Evolutionary conservation across 139 green algal species (phyloP), one percentile per base, ranked within the genome.

Genomic region (Nannochloris sp.): DNA sequence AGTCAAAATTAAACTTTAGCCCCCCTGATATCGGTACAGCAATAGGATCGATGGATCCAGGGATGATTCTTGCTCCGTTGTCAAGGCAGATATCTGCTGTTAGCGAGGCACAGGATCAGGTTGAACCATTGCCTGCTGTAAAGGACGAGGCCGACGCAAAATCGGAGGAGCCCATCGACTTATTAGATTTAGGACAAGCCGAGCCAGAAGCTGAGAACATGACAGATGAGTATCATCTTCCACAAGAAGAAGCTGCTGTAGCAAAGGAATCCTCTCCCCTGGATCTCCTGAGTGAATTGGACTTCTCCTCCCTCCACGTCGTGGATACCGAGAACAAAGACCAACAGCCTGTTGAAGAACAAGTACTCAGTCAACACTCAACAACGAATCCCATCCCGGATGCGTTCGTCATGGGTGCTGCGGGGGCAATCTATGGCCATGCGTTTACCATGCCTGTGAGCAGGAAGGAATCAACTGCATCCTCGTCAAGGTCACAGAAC

Each of bases 1-100:
- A 20, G 51, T 66, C 79, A 6, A 63, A 72, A 33, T 71, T 85
- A 26, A 81, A 82, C 0, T 79, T 83, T 3, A 67, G 65, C 33
- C 56, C 48, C 6, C 31, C 65, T 45, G 70, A 76, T 33, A 66
- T 61, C 53, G 56, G 56, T 44, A 20, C 31, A 44, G 56, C 31
- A 25, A 43, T 26, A 31, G 25, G 11, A 40, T 12, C 48, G 16
- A 20, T 61, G n/a, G 23, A 55, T 48, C 30, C n/a, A 8, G 14
- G 25, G 56, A 20, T n/a, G 10, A 14, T n/a, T 29, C 31, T 48
- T 14, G 25, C 25, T 10, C 55, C 59, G 28, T 59, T 62, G 29
- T 67, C 59, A 20, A 14, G 61, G 11, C 17, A 28, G 33, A 65
- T 17, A n/a, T 29, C 37, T 14, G 17, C 14, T 31, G 40, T 65